These are phyloP conservation scores for Auriculariales sp. DNA, from an alignment of 768 basidiomycete species.

Conservation along the genomic window DNA sequence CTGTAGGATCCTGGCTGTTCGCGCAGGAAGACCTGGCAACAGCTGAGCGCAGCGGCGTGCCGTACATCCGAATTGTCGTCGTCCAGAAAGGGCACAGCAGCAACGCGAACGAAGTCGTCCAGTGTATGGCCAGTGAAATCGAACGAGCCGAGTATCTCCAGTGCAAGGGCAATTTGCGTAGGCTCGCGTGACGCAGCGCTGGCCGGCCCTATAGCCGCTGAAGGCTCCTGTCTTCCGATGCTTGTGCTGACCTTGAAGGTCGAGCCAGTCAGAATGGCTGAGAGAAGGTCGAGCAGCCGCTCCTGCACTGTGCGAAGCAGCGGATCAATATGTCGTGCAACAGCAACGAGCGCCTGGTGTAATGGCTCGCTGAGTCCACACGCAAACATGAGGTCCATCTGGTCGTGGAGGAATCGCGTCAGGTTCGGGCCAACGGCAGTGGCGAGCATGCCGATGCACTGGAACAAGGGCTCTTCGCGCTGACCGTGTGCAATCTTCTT, in stretches of 20 bases:
- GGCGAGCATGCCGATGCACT: constrained; percentile 94
- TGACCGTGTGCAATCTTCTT: constrained; percentile 63
- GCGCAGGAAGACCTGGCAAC: constrained; percentile 79
- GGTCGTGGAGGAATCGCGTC: constrained; percentile 90
- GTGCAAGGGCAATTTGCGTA: constrained; percentile 55
- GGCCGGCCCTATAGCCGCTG: constrained; percentile 1
- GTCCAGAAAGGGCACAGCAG: constrained; percentile 86
- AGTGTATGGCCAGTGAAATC: constrained; percentile 92
- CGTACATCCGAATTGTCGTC: constrained; percentile 82
- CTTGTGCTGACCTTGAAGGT: constrained; percentile 80
- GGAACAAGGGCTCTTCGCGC: constrained; percentile 89
- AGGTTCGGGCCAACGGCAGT: constrained; percentile 90
- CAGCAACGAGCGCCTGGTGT: constrained; percentile 67
- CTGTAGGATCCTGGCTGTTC: constrained; percentile 97
- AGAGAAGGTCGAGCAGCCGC: constrained; percentile 76
- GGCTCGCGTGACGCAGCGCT: constrained; percentile 4
- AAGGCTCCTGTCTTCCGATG: constrained; percentile 27
- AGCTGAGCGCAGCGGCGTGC: constrained; percentile 79
- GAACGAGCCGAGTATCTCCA: constrained; percentile 77
- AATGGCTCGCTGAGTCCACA: constrained; percentile 87
- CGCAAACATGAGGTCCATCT: constrained; percentile 91
- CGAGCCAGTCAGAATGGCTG: constrained; percentile 66
- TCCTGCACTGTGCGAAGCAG: constrained; percentile 88
- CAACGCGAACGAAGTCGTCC: constrained; percentile 88
- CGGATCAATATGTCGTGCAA: constrained; percentile 79